phyloP scores from a whole-genome alignment of 352 stramenopile species.

The Pythium coloratum region DNA sequence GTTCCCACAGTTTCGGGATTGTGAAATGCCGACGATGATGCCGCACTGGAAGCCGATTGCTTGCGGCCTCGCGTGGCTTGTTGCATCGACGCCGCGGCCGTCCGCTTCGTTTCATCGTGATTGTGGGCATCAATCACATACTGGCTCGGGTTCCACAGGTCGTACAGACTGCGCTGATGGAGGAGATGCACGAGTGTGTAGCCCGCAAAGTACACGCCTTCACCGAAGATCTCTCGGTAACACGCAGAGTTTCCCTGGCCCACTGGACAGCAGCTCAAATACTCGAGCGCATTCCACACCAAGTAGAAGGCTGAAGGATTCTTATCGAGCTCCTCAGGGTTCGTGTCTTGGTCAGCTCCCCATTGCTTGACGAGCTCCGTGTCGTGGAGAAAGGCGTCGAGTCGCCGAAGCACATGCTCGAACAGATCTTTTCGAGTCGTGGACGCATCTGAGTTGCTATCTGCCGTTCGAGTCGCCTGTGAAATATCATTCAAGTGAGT shows the following conservation, averaged over 20 bases:
- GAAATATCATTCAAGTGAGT: not conserved
- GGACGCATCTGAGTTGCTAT: not conserved
- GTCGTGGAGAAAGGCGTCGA: slow-evolving; percentile 27
- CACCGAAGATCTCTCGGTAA: slow-evolving; percentile 45
- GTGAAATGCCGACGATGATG: slow-evolving; percentile 1
- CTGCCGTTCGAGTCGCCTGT: not conserved
- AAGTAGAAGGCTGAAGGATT: slow-evolving; percentile 57
- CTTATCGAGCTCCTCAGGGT: slow-evolving; percentile 41
- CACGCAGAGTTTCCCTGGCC: slow-evolving; percentile 8
- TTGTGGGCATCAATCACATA: slow-evolving; percentile 47
- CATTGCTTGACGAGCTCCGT: slow-evolving; percentile 43
- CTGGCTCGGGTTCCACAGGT: slow-evolving; percentile 63
- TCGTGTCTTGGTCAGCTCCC: slow-evolving; percentile 32
- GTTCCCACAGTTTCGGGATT: slow-evolving; percentile 26
- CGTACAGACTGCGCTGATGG: slow-evolving; percentile 47
- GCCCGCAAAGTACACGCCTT: slow-evolving; percentile 62
- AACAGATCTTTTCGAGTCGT: slow-evolving; percentile 4
- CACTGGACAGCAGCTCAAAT: slow-evolving; percentile 43
- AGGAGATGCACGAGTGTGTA: slow-evolving; percentile 61
- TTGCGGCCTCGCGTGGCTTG: slow-evolving; percentile 14
- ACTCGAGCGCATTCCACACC: slow-evolving; percentile 68
- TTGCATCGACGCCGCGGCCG: slow-evolving; percentile 15
- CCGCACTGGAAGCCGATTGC: not conserved
- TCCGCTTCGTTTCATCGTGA: slow-evolving; percentile 32
- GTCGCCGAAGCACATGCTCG: slow-evolving; percentile 2